phyloP scores from a whole-genome alignment of 169 alveolate genomes.

The Plasmodium vivax region DNA sequence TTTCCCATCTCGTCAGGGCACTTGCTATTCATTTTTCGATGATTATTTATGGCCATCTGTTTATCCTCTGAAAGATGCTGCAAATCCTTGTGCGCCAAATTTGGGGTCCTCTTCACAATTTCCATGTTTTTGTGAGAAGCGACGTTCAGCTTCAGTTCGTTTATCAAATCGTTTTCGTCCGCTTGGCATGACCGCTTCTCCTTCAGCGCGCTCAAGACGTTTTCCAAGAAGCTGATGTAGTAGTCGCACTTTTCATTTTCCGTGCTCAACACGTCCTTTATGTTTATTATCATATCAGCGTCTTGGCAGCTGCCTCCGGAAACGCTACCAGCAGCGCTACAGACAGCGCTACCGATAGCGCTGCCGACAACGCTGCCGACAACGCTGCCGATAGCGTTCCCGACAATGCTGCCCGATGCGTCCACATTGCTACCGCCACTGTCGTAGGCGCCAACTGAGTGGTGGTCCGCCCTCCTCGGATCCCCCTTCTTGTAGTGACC shows the following conservation, averaged over 20 bases:
- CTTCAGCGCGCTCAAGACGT: conserved; percentile 34
- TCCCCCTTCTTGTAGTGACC: background rate
- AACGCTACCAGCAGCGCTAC: background rate
- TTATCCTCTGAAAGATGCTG: background rate
- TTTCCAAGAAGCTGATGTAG: conserved; percentile 42
- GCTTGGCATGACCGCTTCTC: conserved; percentile 21
- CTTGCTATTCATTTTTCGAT: background rate
- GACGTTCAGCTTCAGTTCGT: background rate
- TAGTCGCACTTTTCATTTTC: conserved; percentile 63
- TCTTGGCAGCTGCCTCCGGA: background rate
- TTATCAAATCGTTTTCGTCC: background rate
- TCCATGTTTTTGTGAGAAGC: background rate
- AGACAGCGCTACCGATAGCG: background rate
- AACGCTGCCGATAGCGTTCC: no score
- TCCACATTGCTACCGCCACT: background rate
- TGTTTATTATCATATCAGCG: conserved; percentile 18
- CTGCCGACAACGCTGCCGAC: background rate
- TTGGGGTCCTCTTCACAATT: background rate
- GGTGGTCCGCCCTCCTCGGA: background rate
- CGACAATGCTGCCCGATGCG: background rate
- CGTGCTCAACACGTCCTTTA: conserved; percentile 20
- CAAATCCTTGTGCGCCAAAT: background rate
- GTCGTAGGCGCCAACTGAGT: background rate
- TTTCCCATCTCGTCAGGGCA: background rate
- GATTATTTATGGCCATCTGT: background rate